A percentile compares a stretch with the other conserved stretches of the same genome.
Evolutionary conservation across 2,329 filamentous ascomycete genomes (phyloP).

Genomic region (Hansfordia pulvinata): DNA sequence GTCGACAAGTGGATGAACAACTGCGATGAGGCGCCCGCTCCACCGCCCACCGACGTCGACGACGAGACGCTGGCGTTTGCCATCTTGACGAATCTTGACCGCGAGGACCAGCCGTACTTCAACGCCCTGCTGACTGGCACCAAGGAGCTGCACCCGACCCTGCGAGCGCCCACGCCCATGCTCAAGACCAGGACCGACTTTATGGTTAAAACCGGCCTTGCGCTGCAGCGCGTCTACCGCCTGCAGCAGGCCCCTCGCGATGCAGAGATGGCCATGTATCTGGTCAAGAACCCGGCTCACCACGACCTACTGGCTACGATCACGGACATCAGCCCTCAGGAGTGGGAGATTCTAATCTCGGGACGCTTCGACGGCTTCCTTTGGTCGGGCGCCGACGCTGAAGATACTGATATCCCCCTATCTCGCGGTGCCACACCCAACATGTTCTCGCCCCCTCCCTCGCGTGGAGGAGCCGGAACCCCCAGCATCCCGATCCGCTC

Average conservation of each 20-base stretch:
- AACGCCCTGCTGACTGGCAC: constrained; percentile 61
- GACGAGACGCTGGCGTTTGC: constrained; percentile 91
- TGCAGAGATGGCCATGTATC: constrained; percentile 72
- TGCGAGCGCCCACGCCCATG: constrained; percentile 55
- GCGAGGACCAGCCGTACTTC: constrained; percentile 66
- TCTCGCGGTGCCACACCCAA: constrained; percentile 42
- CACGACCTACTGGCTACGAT: constrained; percentile 82
- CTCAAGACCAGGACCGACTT: constrained; percentile 57
- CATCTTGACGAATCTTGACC: constrained; percentile 74
- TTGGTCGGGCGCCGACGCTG: constrained; percentile 76
- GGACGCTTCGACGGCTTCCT: constrained; percentile 93
- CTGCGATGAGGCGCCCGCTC: constrained; percentile 60
- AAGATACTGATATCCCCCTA: constrained; percentile 30
- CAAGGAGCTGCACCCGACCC: constrained; percentile 38
- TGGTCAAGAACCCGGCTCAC: constrained; percentile 68
- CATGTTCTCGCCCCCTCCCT: constrained; percentile 24
- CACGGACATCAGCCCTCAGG: constrained; percentile 75
- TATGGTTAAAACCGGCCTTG: constrained; percentile 59
- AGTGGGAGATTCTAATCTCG: constrained; percentile 92
- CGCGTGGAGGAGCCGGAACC: no score
- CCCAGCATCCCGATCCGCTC: constrained; percentile 25
- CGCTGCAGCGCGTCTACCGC: constrained; percentile 76
- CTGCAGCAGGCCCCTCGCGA: constrained; percentile 62
- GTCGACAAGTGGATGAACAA: constrained; percentile 83
- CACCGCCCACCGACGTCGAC: constrained; percentile 77